phyloP scores from a whole-genome alignment of 2,329 filamentous ascomycete genomes.

The Ramularia endophylla region DNA sequence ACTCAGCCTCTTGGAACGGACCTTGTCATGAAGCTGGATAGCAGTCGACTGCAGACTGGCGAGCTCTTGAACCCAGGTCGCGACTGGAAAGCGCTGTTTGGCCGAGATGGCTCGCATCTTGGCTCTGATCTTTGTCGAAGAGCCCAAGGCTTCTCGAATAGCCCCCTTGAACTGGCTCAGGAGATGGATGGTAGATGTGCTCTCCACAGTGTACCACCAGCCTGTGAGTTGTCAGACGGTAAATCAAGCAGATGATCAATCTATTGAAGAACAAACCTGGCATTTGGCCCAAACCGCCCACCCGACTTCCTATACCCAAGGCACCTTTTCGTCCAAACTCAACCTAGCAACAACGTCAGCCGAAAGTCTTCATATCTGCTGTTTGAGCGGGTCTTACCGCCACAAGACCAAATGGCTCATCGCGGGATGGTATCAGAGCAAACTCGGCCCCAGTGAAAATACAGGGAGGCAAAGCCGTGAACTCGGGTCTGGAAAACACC shows the following conservation, averaged over 20 bases:
- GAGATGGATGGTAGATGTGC: constrained; percentile 55
- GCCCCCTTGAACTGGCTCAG: constrained; percentile 58
- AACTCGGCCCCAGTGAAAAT: constrained; percentile 63
- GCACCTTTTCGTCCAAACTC: constrained; percentile 63
- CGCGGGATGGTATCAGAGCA: constrained; percentile 59
- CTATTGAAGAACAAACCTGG: constrained; percentile 59
- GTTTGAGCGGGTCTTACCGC: too few relatives aligned
- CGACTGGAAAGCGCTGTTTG: constrained; percentile 60
- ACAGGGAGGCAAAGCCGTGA: constrained; percentile 56
- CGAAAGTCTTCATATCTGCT: too few relatives aligned
- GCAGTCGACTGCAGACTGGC: constrained; percentile 55
- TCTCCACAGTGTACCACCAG: constrained; percentile 63
- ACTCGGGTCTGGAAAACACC: constrained; percentile 60
- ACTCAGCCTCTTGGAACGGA: constrained; percentile 8
- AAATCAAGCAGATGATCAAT: neutral
- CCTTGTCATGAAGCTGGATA: constrained; percentile 49
- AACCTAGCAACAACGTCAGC: too few relatives aligned
- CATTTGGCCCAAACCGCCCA: constrained; percentile 59
- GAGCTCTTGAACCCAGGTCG: constrained; percentile 58
- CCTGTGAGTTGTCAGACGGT: neutral
- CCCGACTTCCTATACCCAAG: constrained; percentile 57
- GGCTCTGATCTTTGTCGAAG: constrained; percentile 48
- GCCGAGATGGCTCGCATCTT: constrained; percentile 60
- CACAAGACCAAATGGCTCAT: constrained; percentile 62
- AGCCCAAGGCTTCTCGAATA: constrained; percentile 53